Evolutionary conservation across 2,329 filamentous ascomycete species (phyloP).

Genomic region (Arthroderma sp.): DNA sequence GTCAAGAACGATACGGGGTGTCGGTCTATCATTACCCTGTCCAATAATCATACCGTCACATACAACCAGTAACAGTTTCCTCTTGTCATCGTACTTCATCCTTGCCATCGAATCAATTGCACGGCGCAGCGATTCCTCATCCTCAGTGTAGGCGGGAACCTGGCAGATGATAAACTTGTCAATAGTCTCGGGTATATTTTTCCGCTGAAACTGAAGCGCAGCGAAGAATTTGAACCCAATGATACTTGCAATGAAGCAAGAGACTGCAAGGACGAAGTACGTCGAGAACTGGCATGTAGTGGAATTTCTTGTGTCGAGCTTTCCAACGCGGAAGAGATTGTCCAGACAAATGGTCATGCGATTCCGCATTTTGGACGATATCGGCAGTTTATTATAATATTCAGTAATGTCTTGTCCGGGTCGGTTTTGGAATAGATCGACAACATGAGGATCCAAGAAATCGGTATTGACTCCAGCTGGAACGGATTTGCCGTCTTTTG

Average conservation of each 20-base stretch:
- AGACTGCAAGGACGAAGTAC: slow-evolving; percentile 79
- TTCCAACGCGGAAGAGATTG: slow-evolving; percentile 87
- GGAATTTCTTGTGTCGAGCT: slow-evolving; percentile 83
- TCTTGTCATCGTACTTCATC: slow-evolving; percentile 97
- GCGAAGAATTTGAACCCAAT: slow-evolving; percentile 96
- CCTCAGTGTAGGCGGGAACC: slow-evolving; percentile 94
- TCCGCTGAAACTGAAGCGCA: slow-evolving; percentile 81
- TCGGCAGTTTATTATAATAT: slow-evolving; percentile 57
- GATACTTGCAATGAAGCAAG: slow-evolving; percentile 63
- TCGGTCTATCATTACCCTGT: slow-evolving; percentile 91
- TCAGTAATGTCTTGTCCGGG: slow-evolving; percentile 71
- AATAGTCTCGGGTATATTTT: slow-evolving; percentile 85
- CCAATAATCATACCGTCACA: slow-evolving; percentile 99
- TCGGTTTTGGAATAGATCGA: slow-evolving; percentile 61
- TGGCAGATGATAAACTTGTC: slow-evolving; percentile 98
- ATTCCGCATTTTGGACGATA: slow-evolving; percentile 39
- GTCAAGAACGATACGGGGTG: slow-evolving; percentile 88
- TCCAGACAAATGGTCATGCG: slow-evolving; percentile 74
- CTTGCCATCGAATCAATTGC: slow-evolving; percentile 91
- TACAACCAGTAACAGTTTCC: slow-evolving; percentile 81
- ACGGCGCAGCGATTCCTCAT: slow-evolving; percentile 91
- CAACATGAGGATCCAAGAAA: slow-evolving; percentile 68
- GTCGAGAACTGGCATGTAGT: slow-evolving; percentile 71
- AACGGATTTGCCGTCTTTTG: slow-evolving; percentile 39
- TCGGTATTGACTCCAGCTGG: slow-evolving; percentile 45